Base-by-base conservation (phyloP, 2,329 filamentous ascomycete genomes). In the Aspergillus calidoustus region DNA sequence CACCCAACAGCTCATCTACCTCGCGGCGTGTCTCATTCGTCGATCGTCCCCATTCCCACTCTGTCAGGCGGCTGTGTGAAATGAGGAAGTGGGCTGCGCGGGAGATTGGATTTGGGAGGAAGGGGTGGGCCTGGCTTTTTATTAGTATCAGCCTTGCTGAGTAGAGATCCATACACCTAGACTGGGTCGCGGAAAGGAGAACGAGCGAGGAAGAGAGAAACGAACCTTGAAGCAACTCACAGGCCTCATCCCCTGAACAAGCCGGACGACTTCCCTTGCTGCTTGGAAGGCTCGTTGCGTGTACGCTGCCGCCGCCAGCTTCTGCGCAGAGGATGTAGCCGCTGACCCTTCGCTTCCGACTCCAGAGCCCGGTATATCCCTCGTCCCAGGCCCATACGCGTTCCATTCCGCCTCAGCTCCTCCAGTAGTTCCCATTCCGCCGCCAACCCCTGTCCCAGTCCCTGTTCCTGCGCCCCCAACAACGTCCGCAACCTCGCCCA, bases 31-130 rank as follows among this genome's bases (percentile, higher is more conserved):
- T 41, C 2, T 38, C n/a, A 22, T 22, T 3, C 3, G 7, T 7
- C 19, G 15, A 19, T 11, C 22, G 28, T 22, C 17, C 17, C 2
- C 13, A 38, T 50, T 46, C 54, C 13, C 25, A 44, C 7, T 41
- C 46, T 11, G 15, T 34, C 9, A 11, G 23, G 3, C 25, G 28
- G 3, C 30, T 28, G 5, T 49, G 23, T 15, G 31, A 17, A 4
- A 23, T 8, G 8, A 48, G 44, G 30, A 23, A 49, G 19, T 23
- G 4, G 53, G 76, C 59, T 19, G 54, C 31, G 11, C 30, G 15
- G n/a, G 11, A 46, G 17, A 58, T 44, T 8, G 23, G 34, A 25
- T 30, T 58, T 23, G 56, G 49, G 7, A 58, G 31, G 23, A 57
- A 49, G 8, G 44, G 54, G 11, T 57, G 54, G 9, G 31, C 44